Conservation (phyloP, 768 basidiomycete genomes). For the Lactifluus hygrophoroides region DNA sequence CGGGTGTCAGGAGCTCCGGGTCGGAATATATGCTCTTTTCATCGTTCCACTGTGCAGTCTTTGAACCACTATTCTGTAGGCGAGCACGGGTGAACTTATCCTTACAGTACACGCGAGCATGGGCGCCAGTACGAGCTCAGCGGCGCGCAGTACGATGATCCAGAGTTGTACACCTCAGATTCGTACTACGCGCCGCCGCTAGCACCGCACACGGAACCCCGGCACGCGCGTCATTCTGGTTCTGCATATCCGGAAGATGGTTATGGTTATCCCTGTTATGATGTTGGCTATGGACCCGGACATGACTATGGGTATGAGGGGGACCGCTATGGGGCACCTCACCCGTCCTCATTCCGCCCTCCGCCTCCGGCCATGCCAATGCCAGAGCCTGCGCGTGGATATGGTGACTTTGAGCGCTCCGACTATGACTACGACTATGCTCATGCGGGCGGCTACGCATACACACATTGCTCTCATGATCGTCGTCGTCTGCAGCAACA, state of each 20-base stretch:
- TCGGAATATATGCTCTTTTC: no score
- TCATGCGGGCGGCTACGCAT: neutral
- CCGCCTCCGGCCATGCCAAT: no score
- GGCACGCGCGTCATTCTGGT: neutral
- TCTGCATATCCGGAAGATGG: neutral
- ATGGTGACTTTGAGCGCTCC: slow-evolving; percentile 1
- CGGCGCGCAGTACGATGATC: slow-evolving; percentile 4
- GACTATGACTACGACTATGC: neutral
- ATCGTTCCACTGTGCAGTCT: neutral
- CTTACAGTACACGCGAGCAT: slow-evolving; percentile 1
- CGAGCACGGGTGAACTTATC: neutral
- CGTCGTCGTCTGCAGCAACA: neutral
- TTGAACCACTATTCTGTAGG: neutral
- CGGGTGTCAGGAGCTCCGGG: no score
- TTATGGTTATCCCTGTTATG: neutral
- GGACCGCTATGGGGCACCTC: neutral
- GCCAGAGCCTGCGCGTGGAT: neutral
- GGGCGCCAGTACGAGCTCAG: slow-evolving; percentile 14
- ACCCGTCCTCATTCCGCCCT: no score
- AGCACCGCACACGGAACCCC: slow-evolving; percentile 8
- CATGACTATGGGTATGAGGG: slow-evolving; percentile 3
- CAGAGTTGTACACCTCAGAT: slow-evolving; percentile 5
- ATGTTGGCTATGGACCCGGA: neutral
- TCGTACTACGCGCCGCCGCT: slow-evolving; percentile 11
- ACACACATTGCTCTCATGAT: neutral